These are phyloP conservation scores for Tilletia walkeri DNA, from an alignment of 1,284 basidiomycete species.

Conservation along the genomic window DNA sequence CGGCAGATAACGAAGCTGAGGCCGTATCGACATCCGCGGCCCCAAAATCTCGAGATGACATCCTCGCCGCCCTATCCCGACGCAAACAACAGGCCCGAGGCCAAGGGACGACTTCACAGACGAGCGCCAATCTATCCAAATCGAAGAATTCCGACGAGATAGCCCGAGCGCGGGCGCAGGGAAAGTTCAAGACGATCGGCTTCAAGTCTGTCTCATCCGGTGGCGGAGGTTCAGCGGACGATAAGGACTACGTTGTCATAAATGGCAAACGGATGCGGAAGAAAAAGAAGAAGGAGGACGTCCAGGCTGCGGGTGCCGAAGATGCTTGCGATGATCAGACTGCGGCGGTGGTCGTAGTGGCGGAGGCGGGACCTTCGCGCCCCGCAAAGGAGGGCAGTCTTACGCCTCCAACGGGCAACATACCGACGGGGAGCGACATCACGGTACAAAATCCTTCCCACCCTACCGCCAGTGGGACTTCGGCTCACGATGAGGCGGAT, in stretches of 20 bases:
- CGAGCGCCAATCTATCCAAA: background rate
- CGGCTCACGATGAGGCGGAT: too few species aligned
- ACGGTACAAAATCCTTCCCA: too few species aligned
- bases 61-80: background rate
- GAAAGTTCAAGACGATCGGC: slow-evolving; percentile 3
- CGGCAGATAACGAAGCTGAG: background rate
- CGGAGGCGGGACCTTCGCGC: too few species aligned
- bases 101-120: too few species aligned
- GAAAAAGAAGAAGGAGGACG: slow-evolving; percentile 12
- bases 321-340: background rate
- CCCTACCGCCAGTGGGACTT: too few species aligned
- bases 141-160: background rate
- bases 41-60: background rate
- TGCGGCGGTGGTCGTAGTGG: background rate
- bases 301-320: background rate
- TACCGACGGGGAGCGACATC: too few species aligned
- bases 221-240: background rate
- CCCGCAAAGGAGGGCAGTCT: too few species aligned
- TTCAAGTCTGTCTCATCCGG: background rate
- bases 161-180: background rate
- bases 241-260: background rate
- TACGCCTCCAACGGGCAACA: too few species aligned
- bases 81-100: background rate
- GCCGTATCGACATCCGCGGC: background rate
- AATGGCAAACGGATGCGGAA: slow-evolving; percentile 15